phyloP scores from a whole-genome alignment of 108 stramenopile genomes.

The Nannochloropsis gaditana region DNA sequence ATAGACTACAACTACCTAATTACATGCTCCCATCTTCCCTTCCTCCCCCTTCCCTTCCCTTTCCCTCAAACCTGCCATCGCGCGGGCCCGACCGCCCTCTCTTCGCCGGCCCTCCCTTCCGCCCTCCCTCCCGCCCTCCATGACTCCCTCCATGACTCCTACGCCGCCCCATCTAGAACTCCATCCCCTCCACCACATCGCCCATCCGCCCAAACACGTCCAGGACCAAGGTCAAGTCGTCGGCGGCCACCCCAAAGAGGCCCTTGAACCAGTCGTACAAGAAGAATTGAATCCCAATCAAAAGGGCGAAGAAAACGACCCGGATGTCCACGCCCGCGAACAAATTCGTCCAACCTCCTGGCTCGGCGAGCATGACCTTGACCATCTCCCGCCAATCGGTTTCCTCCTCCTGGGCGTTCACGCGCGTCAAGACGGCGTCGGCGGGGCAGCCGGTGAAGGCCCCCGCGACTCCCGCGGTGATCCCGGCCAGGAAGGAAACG shows the following conservation, averaged over 20 bases:
- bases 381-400: constrained; percentile 32
- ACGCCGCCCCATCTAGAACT: background rate
- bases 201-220: constrained; percentile 35
- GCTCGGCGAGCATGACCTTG: constrained; percentile 11
- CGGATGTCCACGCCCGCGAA: constrained; percentile 41
- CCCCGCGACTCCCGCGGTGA: constrained; percentile 40
- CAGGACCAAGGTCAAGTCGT: constrained; percentile 40
- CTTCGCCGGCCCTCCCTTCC: background rate
- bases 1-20: no score
- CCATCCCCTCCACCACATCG: background rate
- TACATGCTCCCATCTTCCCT: background rate
- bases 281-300: constrained; percentile 44
- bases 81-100: background rate
- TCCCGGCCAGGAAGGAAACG: constrained; percentile 33
- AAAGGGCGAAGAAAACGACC: constrained; percentile 35
- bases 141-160: background rate
- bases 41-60: background rate
- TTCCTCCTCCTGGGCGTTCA: constrained; percentile 25
- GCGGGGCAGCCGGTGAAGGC: constrained; percentile 36
- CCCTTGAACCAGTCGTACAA: constrained; percentile 49
- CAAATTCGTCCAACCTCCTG: background rate
- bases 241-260: constrained; percentile 38
- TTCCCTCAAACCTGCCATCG: background rate
- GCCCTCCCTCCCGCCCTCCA: background rate
- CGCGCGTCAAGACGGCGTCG: constrained; percentile 39